Evolutionary conservation across 345 rosid genomes (phyloP).

Genomic region (Clausena lansium): DNA sequence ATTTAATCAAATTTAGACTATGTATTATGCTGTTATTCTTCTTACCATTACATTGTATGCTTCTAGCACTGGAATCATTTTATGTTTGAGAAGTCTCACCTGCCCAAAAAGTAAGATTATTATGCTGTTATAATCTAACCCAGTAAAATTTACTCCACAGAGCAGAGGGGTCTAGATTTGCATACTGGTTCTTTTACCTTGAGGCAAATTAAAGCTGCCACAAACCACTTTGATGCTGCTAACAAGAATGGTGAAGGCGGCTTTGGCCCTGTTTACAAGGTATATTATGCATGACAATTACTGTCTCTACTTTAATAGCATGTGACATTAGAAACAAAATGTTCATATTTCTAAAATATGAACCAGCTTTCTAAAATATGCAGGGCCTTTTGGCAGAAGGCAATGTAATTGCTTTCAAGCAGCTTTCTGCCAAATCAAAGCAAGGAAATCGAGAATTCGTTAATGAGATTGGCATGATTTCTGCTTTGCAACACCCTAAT

Average conservation of each 20-base stretch:
- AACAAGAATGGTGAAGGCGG: constrained; percentile 38
- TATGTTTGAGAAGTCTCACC: constrained; percentile 15
- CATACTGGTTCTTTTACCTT: constrained; percentile 21
- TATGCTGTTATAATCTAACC: no score
- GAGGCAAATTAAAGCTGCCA: constrained; percentile 27
- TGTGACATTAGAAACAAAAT: no score
- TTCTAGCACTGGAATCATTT: constrained; percentile 8
- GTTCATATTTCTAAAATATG: background rate
- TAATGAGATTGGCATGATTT: constrained; percentile 57
- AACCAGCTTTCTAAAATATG: constrained; percentile 8
- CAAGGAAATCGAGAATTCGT: constrained; percentile 71
- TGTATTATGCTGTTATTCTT: background rate
- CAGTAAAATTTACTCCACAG: constrained; percentile 7
- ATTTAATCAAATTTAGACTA: background rate
- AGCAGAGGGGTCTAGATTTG: constrained; percentile 18
- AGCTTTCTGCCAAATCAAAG: constrained; percentile 61
- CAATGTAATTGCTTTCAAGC: constrained; percentile 53
- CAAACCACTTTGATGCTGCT: constrained; percentile 25
- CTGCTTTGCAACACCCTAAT: constrained; percentile 60
- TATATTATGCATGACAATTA: background rate
- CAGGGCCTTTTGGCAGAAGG: constrained; percentile 59
- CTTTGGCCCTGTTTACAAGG: constrained; percentile 34
- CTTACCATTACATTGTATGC: background rate
- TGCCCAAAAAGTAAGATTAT: constrained; percentile 30
- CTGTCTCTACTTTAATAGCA: background rate